phyloP scores from a whole-genome alignment of 371 early-diverging fungal species.

The Mucor racemosus region DNA sequence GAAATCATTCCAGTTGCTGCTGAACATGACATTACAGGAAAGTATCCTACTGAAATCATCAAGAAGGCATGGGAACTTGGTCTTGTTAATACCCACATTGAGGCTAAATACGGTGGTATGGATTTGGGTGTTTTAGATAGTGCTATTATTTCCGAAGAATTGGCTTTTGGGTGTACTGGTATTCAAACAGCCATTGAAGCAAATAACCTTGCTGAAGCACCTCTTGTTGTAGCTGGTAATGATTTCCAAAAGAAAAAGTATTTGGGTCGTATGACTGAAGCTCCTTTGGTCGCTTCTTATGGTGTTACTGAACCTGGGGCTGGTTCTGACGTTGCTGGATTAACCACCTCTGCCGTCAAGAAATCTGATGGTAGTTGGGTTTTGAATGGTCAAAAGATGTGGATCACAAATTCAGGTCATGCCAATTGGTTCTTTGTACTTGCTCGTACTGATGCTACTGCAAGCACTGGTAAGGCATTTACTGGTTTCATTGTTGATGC shows the following conservation, averaged over 20 bases:
- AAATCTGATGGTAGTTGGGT: constrained; percentile 72
- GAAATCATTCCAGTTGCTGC: constrained; percentile 95
- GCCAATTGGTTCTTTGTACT: constrained; percentile 99
- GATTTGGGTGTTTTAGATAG: constrained; percentile 84
- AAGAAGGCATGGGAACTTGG: constrained; percentile 97
- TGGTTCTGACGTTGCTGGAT: constrained; percentile 77
- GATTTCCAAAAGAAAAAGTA: constrained; percentile 89
- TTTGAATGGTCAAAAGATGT: constrained; percentile 80
- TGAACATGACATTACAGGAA: constrained; percentile 92
- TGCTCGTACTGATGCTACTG: constrained; percentile 85
- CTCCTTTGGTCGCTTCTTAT: constrained; percentile 91
- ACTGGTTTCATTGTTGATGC: constrained; percentile 97
- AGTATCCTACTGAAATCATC: constrained; percentile 90
- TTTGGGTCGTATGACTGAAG: constrained; percentile 94
- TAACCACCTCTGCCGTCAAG: constrained; percentile 69
- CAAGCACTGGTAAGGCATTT: constrained; percentile 88
- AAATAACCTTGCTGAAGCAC: constrained; percentile 94
- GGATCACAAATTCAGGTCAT: constrained; percentile 96
- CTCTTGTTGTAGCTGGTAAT: constrained; percentile 87
- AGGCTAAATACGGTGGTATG: constrained; percentile 85
- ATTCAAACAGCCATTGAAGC: constrained; percentile 98
- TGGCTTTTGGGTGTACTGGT: constrained; percentile 96
- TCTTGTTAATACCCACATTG: constrained; percentile 92
- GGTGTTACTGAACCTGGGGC: constrained; percentile 90
- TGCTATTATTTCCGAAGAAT: constrained; percentile 83